Evolutionary conservation across 805 yeast genomes (phyloP), one percentile per base, ranked within the genome.

Genomic region (Isabelozyma heimii): DNA sequence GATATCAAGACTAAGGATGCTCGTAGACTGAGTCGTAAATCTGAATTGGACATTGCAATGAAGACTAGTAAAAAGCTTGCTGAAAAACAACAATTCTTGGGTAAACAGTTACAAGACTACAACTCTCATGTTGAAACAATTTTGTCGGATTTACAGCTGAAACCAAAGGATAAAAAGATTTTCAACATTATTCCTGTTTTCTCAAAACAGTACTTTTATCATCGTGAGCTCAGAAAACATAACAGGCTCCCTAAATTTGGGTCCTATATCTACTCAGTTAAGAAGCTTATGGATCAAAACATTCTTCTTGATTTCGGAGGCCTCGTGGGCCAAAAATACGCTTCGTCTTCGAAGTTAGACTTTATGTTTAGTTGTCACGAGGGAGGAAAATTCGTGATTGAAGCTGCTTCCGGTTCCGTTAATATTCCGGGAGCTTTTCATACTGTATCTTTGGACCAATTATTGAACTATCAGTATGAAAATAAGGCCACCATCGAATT

Each of bases 171-270:
- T 57, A 77, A 66, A 63, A 77, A 72, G 65, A 66, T 72, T 56
- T 69, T 72, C 68, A 75, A 67, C 80, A 61, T 75, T 33, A 72
- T 75, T 30, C 79, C 79, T 5, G 69, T 77, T 27, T 87, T 85
- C 73, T 83, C 87, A 46, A 88, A 81, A 60, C 92, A 88, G 56
- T 86, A 84, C 64, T 85, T 85, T 68, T 85, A 87, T 60, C 87
- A 84, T 62, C 70, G 91, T 30, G 88, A 84, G 53, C 69, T 88
- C 56, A 83, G 83, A 59, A 82, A 79, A 67, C 66, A 76, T 15
- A 89, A 90, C 35, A 74, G 85, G 43, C 66, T 85, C 38, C 89
- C 92, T 1, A 80, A 79, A 60, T 88, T 84, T 65, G 96, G 96
- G 3, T 82, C 89, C 1, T 87, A 80, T 71, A 84, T 84, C 62